These are phyloP conservation scores for Aspergillus piperis DNA, from an alignment of 2,329 filamentous ascomycete genomes.

Conservation along the genomic window DNA sequence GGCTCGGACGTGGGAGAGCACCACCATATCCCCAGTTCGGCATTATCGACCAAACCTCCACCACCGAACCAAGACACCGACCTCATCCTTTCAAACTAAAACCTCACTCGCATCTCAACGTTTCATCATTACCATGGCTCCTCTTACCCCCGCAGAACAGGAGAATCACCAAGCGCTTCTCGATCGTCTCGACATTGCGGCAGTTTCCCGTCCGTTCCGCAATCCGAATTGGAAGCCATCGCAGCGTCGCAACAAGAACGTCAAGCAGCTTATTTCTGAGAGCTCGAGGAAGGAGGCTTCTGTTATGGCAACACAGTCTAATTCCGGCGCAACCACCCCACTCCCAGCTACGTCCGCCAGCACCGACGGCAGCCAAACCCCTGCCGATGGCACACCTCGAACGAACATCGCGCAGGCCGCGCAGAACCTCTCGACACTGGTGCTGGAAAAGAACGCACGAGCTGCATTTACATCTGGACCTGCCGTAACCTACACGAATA, in stretches of 20 bases:
- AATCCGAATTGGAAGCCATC: constrained; percentile 88
- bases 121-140: constrained; percentile 50
- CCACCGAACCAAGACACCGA: neutral
- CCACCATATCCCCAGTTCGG: neutral
- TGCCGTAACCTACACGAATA: constrained; percentile 88
- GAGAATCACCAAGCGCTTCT: constrained; percentile 84
- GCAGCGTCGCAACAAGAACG: constrained; percentile 96
- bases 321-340: constrained; percentile 77
- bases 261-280: constrained; percentile 93
- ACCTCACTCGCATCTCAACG: neutral
- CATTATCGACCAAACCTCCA: neutral
- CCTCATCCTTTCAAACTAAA: neutral
- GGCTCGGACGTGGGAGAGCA: neutral
- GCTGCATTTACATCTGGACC: constrained; percentile 58
- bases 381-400: constrained; percentile 47
- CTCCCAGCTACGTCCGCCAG: constrained; percentile 38
- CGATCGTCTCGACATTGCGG: constrained; percentile 87
- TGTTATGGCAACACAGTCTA: constrained; percentile 76
- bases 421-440: constrained; percentile 80
- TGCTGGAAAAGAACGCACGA: constrained; percentile 74
- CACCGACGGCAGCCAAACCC: constrained; percentile 46
- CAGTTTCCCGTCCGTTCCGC: constrained; percentile 84
- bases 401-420: constrained; percentile 85
- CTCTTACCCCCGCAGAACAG: constrained; percentile 69
- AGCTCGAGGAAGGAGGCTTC: constrained; percentile 88